Percentiles rank a stretch among this genome's conserved stretches.
Conservation (phyloP, 148 eudicot species). For the Pharnaceum exiguum region DNA sequence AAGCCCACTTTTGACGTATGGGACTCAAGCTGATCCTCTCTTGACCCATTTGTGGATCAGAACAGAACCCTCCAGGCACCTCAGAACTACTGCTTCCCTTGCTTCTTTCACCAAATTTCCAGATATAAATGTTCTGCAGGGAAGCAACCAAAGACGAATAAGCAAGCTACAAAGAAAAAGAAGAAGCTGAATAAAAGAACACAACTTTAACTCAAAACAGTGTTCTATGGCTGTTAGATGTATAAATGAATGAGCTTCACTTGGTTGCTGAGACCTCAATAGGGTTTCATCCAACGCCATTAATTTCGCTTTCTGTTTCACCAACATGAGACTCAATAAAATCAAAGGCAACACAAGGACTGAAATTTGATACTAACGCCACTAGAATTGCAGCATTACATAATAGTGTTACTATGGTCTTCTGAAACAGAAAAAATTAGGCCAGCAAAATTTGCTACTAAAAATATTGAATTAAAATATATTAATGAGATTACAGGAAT, state of each 20-base stretch:
- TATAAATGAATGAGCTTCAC: conserved; percentile 42
- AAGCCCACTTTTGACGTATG: conserved; percentile 11
- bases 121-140: conserved; percentile 16
- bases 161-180: conserved; percentile 5
- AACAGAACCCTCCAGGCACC: conserved; percentile 50
- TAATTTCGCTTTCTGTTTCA: too few species aligned
- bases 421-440: too few species aligned
- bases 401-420: too few species aligned
- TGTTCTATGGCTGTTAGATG: too few species aligned
- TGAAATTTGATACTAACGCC: too few species aligned
- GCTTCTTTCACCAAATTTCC: conserved; percentile 42
- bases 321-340: too few species aligned
- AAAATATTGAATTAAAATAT: too few species aligned
- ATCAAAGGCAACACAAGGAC: too few species aligned
- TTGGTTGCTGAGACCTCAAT: conserved; percentile 43
- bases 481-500: too few species aligned
- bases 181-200: not conserved
- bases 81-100: conserved; percentile 44
- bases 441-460: too few species aligned
- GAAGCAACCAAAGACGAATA: conserved; percentile 47
- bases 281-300: conserved; percentile 75
- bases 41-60: conserved; percentile 16
- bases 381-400: too few species aligned
- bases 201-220: not conserved
- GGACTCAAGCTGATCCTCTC: conserved; percentile 9